These are phyloP conservation scores for Colletotrichum sp. DNA, from an alignment of 2,329 filamentous ascomycete species.

Conservation along the genomic window DNA sequence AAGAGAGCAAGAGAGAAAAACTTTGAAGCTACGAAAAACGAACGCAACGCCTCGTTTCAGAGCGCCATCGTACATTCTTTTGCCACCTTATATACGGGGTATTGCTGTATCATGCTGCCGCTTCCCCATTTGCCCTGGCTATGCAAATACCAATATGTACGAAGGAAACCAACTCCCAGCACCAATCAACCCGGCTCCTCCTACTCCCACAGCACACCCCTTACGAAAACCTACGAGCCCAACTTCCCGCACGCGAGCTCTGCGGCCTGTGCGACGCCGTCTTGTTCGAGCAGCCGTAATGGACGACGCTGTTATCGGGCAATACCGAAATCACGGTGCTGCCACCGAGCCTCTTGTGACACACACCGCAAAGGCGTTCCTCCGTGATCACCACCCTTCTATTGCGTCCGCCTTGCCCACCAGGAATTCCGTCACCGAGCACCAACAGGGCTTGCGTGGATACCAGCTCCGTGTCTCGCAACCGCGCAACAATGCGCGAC, in stretches of 20 bases:
- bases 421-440: slow-evolving; percentile 69
- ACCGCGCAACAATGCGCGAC: slow-evolving; percentile 74
- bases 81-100: slow-evolving; percentile 26
- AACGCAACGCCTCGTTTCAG: background rate
- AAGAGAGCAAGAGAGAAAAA: background rate
- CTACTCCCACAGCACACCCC: slow-evolving; percentile 18
- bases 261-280: slow-evolving; percentile 42
- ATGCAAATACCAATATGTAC: slow-evolving; percentile 26
- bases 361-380: slow-evolving; percentile 88
- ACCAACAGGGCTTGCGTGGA: slow-evolving; percentile 75
- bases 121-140: slow-evolving; percentile 20
- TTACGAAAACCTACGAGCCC: slow-evolving; percentile 38
- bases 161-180: slow-evolving; percentile 6
- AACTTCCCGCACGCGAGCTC: slow-evolving; percentile 35
- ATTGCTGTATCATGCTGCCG: slow-evolving; percentile 29
- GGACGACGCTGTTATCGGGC: slow-evolving; percentile 81
- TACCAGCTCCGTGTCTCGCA: slow-evolving; percentile 82
- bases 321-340: slow-evolving; percentile 87
- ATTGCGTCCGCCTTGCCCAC: slow-evolving; percentile 58
- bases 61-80: slow-evolving; percentile 12
- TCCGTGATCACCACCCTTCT: slow-evolving; percentile 81
- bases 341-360: slow-evolving; percentile 89
- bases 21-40: background rate
- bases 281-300: slow-evolving; percentile 76
- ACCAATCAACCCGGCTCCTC: background rate